Base-by-base conservation (phyloP, 306 rosid species). In the Notholithocarpus densiflorus region DNA sequence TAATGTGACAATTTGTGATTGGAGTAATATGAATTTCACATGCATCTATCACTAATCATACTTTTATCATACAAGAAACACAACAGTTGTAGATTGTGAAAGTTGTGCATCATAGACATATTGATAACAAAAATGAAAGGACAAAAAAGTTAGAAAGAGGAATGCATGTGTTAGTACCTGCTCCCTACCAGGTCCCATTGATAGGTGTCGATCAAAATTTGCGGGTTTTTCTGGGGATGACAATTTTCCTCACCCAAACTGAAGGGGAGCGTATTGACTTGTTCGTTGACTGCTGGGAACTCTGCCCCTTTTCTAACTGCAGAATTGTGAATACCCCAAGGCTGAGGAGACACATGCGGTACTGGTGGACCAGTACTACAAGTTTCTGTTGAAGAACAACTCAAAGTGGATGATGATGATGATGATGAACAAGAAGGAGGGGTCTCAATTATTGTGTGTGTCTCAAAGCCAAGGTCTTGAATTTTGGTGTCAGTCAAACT, bases 321-420 rank as follows among this genome's bases (percentile, higher is more conserved):
- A 48, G 53, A 48, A 2, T 48, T 48, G 53, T 12, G 53, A 48
- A 48, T 48, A 48, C 53, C 53, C 53, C 53, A 48, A 48, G 53
- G 53, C 15, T 48, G 53, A 48, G 53, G 53, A 48, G 53, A 48
- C 53, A 48, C 53, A 48, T 13, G n/a, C 69, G 20, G 17, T 62
- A 40, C 45, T 40, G 69, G n/a, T 5, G 18, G 12, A 5, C 20
- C 69, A 17, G 17, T 24, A 62, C 70, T 5, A 55, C 59, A 13
- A 4, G 51, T 69, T 12, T 37, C 72, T 12, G 68, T 14, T 9
- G 79, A 80, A 7, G 71, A 80, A 56, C 55, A 74, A 27, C 62
- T 68, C 31, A 74, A 29, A n/a, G 27, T 74, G 12, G 74, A 56
- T 14, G 73, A 21, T 23, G 75, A 56, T 14, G 73, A 21, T 23